Conservation (phyloP, 495 filamentous ascomycete species). For the Penicillium pulvis region DNA sequence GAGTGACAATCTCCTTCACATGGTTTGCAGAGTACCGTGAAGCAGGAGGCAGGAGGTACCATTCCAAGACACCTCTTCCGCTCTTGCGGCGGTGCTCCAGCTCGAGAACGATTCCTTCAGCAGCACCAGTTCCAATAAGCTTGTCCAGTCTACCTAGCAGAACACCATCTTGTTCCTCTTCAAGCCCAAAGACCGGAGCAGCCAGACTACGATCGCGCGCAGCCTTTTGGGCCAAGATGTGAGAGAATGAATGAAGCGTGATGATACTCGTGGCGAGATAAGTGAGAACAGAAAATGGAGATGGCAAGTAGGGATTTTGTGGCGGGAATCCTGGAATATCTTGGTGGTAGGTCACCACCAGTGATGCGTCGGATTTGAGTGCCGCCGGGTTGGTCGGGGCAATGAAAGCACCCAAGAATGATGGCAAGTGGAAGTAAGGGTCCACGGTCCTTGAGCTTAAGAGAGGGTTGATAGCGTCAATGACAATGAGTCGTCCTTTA, state of each 20-base stretch:
- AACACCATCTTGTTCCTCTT: constrained; percentile 73
- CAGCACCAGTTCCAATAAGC: constrained; percentile 45
- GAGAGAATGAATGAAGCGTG: constrained; percentile 63
- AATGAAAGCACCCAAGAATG: constrained; percentile 43
- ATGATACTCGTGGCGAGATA: constrained; percentile 72
- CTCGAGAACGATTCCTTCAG: constrained; percentile 69
- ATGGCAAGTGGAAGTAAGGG: constrained; percentile 35
- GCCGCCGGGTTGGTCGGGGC: constrained; percentile 24
- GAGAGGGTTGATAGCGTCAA: constrained; percentile 48
- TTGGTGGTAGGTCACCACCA: constrained; percentile 49
- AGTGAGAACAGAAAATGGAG: constrained; percentile 60
- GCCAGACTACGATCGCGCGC: constrained; percentile 69
- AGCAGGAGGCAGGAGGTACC: constrained; percentile 66
- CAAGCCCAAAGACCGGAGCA: constrained; percentile 75
- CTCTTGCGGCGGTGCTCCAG: constrained; percentile 83
- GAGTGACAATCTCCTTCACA: constrained; percentile 55
- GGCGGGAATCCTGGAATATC: constrained; percentile 54
- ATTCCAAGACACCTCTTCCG: constrained; percentile 75
- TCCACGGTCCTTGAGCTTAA: constrained; percentile 32
- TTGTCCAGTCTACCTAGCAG: constrained; percentile 56
- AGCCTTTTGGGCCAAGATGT: constrained; percentile 65
- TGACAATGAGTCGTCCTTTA: constrained; percentile 46
- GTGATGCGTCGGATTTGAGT: constrained; percentile 39
- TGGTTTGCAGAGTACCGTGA: constrained; percentile 36
- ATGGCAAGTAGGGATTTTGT: constrained; percentile 63